These are phyloP conservation scores for Ogataea zsoltii DNA, from an alignment of 805 yeast species.

Conservation along the genomic window DNA sequence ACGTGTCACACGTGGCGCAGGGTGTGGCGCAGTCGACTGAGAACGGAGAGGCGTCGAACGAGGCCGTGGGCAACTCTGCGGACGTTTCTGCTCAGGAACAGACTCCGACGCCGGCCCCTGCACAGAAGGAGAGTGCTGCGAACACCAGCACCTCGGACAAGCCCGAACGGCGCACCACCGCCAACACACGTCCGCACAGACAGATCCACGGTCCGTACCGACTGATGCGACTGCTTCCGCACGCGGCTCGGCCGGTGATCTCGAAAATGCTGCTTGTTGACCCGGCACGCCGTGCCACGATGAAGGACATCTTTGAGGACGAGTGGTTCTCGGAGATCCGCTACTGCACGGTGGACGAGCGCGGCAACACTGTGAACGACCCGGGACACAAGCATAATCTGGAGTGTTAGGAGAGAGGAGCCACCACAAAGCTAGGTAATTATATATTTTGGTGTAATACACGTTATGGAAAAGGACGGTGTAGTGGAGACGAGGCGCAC, in stretches of 20 bases:
- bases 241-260: conserved; percentile 76
- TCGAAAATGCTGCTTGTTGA: conserved; percentile 66
- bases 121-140: conserved; percentile 10
- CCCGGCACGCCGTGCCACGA: conserved; percentile 60
- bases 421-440: neutral
- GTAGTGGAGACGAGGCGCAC: neutral
- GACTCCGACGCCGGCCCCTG: conserved; percentile 1
- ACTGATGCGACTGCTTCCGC: conserved; percentile 77
- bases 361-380: conserved; percentile 42
- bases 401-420: too few species aligned
- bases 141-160: conserved; percentile 17
- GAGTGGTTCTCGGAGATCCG: conserved; percentile 68
- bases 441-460: neutral
- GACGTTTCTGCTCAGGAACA: neutral
- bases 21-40: too few species aligned
- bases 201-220: conserved; percentile 83
- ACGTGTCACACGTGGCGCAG: too few species aligned
- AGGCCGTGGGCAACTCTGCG: too few species aligned
- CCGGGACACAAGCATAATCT: conserved; percentile 53
- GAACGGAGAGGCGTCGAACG: too few species aligned
- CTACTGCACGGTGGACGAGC: conserved; percentile 55
- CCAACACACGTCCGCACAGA: conserved; percentile 41
- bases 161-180: conserved; percentile 37
- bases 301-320: conserved; percentile 65
- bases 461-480: neutral